Evolutionary conservation across 345 rosid species (phyloP), one percentile per base, ranked within the genome.

Genomic region (Murraya paniculata): DNA sequence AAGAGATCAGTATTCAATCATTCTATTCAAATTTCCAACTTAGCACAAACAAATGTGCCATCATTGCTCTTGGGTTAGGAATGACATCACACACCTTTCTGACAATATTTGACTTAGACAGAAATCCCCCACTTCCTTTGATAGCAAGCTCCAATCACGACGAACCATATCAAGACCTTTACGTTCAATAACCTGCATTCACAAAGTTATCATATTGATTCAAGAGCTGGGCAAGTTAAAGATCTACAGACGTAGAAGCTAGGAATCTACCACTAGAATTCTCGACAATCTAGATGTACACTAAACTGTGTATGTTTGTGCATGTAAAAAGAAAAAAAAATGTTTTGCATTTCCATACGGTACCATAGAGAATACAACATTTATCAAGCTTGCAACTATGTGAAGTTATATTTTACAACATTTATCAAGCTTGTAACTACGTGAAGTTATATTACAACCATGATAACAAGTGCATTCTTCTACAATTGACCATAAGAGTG

Each of bases 141-240:
- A 88, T 57, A 96, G 85, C 88, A 94, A 84, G 81, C 99, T 96
- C 99, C 98, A 96, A 81, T 94, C 99, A 79, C 98, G 93, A 72
- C 99, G 95, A 87, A 96, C 99, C 98, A 92, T 94, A 87, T 96
- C 99, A 79, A 96, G 95, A 76, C 99, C 99, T 85, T 96, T 96
- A 64, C 98, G 92, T 82, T 96, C 98, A 84, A 91, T 92, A 58
- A 92, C 93, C 99, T 96, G 87, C 80, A 84, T 76, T 65, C 71
- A 64, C 59, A 84, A 77, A 80, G 68, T 79, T 71, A 76, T 41
- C 78, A 57, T 67, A 68, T 58, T 79, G 33, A 82, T 68, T 77
- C 28, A 35, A 45, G 57, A 69, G 72, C 69, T 58, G 79, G 41
- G 28, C 77, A 39, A 35, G 25, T 10, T 74, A 64, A 71, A 71